These are phyloP conservation scores for Saturnispora saitoi DNA, from an alignment of 805 yeast genomes.

Conservation along the genomic window DNA sequence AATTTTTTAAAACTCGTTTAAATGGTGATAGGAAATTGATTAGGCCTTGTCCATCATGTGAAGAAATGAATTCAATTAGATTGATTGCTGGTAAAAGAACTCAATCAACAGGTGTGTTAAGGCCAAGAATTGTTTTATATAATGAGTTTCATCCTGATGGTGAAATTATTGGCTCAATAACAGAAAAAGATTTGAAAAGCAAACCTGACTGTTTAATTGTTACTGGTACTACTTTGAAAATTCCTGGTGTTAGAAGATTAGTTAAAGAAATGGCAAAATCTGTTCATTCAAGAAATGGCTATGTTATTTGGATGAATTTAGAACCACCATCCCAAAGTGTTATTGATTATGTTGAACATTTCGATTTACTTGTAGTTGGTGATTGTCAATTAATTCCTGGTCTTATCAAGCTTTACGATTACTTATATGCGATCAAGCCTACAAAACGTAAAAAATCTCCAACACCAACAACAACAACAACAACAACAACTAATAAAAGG, in stretches of 20 bases:
- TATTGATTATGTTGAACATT: slow-evolving; percentile 39
- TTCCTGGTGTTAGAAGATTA: slow-evolving; percentile 60
- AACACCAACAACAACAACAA: neutral
- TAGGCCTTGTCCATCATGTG: slow-evolving; percentile 61
- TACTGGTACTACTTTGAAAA: slow-evolving; percentile 79
- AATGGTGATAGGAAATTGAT: slow-evolving; percentile 19
- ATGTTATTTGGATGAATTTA: slow-evolving; percentile 52
- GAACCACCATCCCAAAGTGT: slow-evolving; percentile 46
- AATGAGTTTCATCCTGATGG: slow-evolving; percentile 82
- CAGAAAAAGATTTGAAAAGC: slow-evolving; percentile 53
- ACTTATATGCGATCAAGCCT: slow-evolving; percentile 11
- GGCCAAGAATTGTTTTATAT: slow-evolving; percentile 64
- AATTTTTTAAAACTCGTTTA: slow-evolving; percentile 31
- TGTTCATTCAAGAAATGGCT: slow-evolving; percentile 49
- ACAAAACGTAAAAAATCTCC: slow-evolving; percentile 12
- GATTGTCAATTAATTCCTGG: slow-evolving; percentile 54
- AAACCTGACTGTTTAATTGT: slow-evolving; percentile 73
- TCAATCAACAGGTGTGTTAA: slow-evolving; percentile 52
- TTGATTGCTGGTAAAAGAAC: slow-evolving; percentile 53
- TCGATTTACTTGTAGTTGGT: slow-evolving; percentile 54
- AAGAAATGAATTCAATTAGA: slow-evolving; percentile 48
- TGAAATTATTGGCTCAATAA: slow-evolving; percentile 71
- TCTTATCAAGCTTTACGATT: slow-evolving; percentile 20
- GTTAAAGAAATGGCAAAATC: slow-evolving; percentile 52
- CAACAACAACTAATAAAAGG: slow-evolving; percentile 4